A percentile compares a stretch with the other conserved stretches of the same genome.
Conservation (phyloP, 768 basidiomycete species). For the Lactifluus rugatus region DNA sequence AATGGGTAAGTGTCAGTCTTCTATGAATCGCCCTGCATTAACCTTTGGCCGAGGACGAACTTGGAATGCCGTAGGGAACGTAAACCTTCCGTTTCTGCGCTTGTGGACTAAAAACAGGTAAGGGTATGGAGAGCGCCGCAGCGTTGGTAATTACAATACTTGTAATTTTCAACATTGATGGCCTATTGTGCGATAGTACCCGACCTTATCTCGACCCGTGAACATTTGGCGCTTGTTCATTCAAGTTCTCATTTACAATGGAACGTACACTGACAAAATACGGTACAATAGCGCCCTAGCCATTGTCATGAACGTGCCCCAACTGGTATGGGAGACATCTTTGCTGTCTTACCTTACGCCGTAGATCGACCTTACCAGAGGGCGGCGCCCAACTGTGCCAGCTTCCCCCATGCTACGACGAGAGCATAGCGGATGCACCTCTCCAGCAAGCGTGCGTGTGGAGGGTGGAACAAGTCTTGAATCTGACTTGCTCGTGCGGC, state of each 20-base stretch:
- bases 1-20: not conserved
- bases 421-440: too few species aligned
- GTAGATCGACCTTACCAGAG: too few species aligned
- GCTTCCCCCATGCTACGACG: too few species aligned
- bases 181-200: not conserved
- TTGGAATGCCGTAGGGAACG: not conserved
- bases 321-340: too few species aligned
- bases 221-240: not conserved
- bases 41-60: not conserved
- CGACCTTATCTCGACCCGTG: not conserved
- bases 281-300: not conserved
- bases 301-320: not conserved
- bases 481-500: too few species aligned
- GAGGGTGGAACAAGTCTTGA: too few species aligned
- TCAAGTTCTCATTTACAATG: not conserved
- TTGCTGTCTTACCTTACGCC: too few species aligned
- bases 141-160: not conserved
- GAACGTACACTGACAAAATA: not conserved
- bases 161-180: not conserved
- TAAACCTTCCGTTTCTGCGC: not conserved
- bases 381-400: too few species aligned
- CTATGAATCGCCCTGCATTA: not conserved
- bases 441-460: too few species aligned
- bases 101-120: not conserved
- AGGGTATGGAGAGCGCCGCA: not conserved